These are phyloP conservation scores for Bigelowiella natans DNA, from an alignment of 78 protist species.

Conservation along the genomic window DNA sequence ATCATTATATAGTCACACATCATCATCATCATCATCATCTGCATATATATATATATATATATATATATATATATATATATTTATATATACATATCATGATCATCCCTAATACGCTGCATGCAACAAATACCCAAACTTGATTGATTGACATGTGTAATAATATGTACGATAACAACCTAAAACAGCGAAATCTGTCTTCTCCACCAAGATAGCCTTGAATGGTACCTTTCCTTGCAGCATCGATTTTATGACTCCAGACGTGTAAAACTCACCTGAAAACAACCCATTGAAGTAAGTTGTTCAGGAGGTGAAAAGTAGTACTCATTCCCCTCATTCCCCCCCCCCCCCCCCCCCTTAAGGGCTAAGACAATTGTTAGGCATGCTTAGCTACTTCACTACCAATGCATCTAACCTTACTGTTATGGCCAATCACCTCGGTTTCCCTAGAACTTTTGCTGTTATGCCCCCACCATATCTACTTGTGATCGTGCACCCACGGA, in stretches of 20 bases:
- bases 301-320: no score
- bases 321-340: no score
- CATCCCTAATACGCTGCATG: neutral
- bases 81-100: neutral
- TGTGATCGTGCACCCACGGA: no score
- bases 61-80: neutral
- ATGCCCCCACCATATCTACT: no score
- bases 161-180: neutral
- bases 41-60: neutral
- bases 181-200: neutral
- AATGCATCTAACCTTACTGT: no score
- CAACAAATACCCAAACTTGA: neutral
- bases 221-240: neutral
- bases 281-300: no score
- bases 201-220: neutral
- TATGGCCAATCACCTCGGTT: no score
- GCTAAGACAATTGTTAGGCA: no score
- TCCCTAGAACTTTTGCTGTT: no score
- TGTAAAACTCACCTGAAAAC: neutral
- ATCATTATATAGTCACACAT: no score
- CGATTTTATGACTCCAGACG: neutral
- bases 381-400: no score
- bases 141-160: neutral
- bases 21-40: neutral
- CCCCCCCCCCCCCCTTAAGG: no score